phyloP scores from a whole-genome alignment of 345 rosid species.

The Laguncularia racemosa region DNA sequence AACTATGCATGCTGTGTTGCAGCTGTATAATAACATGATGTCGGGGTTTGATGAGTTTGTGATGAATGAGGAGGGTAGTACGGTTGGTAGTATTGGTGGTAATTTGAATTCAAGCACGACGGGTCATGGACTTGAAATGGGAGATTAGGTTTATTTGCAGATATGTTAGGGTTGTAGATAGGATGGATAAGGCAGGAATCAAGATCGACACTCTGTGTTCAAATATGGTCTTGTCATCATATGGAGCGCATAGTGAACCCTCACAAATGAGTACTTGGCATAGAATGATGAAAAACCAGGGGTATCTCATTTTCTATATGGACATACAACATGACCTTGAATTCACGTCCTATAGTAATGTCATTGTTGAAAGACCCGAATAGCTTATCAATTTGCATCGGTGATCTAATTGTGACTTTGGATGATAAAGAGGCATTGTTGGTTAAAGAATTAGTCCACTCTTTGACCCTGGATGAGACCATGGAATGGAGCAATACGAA shows the following conservation, averaged over 20 bases:
- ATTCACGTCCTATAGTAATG: slow-evolving; percentile 49
- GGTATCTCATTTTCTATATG: slow-evolving; percentile 47
- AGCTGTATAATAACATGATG: no score
- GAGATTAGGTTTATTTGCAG: slow-evolving; percentile 49
- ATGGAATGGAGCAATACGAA: slow-evolving; percentile 46
- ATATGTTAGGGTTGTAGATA: slow-evolving; percentile 43
- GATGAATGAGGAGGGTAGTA: no score
- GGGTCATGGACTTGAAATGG: no score
- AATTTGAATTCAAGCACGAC: no score
- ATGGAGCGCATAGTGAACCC: slow-evolving; percentile 52
- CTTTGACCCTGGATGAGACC: slow-evolving; percentile 40
- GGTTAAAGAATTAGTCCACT: slow-evolving; percentile 42
- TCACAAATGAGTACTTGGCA: slow-evolving; percentile 57
- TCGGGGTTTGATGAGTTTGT: no score
- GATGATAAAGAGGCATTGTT: slow-evolving; percentile 36
- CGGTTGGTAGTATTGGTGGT: no score
- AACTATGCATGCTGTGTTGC: no score
- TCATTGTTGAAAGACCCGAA: slow-evolving; percentile 26
- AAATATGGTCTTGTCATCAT: slow-evolving; percentile 77
- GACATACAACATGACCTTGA: slow-evolving; percentile 70
- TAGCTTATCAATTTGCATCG: slow-evolving; percentile 30
- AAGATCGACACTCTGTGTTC: slow-evolving; percentile 55
- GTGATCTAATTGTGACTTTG: slow-evolving; percentile 38
- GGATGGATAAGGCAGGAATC: slow-evolving; percentile 44
- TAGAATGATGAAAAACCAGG: slow-evolving; percentile 33